Evolutionary conservation across 805 yeast genomes (phyloP).

Genomic region (Sugiyamaella chiloensis): DNA sequence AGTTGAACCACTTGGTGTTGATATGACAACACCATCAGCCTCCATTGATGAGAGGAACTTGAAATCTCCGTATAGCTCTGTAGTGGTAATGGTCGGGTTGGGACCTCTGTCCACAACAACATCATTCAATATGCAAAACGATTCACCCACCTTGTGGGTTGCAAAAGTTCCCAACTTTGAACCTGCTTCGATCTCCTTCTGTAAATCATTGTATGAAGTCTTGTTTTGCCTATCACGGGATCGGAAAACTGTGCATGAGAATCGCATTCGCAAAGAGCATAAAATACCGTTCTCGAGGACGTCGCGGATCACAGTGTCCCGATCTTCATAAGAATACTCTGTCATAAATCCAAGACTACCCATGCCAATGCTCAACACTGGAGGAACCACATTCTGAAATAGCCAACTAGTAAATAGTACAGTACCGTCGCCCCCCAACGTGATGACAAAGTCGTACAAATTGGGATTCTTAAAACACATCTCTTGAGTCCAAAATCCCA

Average conservation of each 20-base stretch:
- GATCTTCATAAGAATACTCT: constrained; percentile 50
- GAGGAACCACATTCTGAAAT: constrained; percentile 85
- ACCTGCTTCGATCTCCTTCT: constrained; percentile 28
- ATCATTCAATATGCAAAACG: constrained; percentile 48
- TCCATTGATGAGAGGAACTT: constrained; percentile 56
- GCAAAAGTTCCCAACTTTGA: constrained; percentile 19
- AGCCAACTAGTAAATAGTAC: constrained; percentile 83
- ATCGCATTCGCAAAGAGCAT: constrained; percentile 49
- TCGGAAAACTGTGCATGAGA: constrained; percentile 48
- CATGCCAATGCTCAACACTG: constrained; percentile 80
- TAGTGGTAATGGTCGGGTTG: constrained; percentile 48
- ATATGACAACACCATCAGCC: constrained; percentile 62
- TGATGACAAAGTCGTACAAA: constrained; percentile 70
- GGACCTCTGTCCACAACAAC: constrained; percentile 51
- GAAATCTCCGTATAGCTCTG: constrained; percentile 48
- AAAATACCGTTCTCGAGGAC: constrained; percentile 44
- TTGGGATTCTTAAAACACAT: constrained; percentile 45
- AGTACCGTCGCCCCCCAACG: constrained; percentile 97
- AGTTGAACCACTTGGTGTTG: constrained; percentile 72
- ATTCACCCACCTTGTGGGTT: constrained; percentile 33
- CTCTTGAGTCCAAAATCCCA: constrained; percentile 68
- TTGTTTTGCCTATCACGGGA: constrained; percentile 25
- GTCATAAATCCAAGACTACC: constrained; percentile 94
- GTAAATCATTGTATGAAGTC: constrained; percentile 19
- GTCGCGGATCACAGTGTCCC: constrained; percentile 35